Conservation (phyloP, 768 basidiomycete species). For the Phaeolepiota aurea region DNA sequence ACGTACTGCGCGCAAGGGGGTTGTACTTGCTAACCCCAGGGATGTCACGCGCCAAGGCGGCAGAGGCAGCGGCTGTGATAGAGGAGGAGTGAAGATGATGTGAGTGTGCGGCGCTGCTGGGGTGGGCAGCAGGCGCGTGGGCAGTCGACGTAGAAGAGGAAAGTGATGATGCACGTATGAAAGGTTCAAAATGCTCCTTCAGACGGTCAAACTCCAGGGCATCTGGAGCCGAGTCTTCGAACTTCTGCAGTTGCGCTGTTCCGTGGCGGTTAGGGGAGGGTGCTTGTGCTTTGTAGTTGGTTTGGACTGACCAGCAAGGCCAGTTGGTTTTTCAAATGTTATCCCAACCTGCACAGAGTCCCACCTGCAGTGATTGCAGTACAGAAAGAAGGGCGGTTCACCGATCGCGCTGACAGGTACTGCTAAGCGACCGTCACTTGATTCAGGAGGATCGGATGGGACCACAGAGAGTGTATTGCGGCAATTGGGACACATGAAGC, state of each 20-base stretch:
- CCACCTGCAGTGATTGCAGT: conserved; percentile 93
- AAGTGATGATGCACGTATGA: conserved; percentile 75
- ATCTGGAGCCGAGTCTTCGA: conserved; percentile 79
- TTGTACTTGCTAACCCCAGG: conserved; percentile 77
- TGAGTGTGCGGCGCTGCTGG: conserved; percentile 47
- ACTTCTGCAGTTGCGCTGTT: conserved; percentile 87
- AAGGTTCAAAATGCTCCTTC: conserved; percentile 96
- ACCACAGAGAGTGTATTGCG: conserved; percentile 84
- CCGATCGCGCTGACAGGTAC: conserved; percentile 53
- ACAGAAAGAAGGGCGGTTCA: conserved; percentile 85
- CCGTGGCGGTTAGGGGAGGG: conserved; percentile 1
- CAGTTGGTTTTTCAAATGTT: conserved; percentile 94
- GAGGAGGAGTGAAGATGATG: conserved; percentile 73
- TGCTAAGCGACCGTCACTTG: conserved; percentile 46
- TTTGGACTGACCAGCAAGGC: conserved; percentile 68
- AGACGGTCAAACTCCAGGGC: conserved; percentile 87
- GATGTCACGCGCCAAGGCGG: conserved; percentile 81
- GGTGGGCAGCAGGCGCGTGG: conserved; percentile 31
- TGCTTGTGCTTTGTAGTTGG: neutral
- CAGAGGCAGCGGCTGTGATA: conserved; percentile 84
- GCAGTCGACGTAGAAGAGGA: conserved; percentile 53
- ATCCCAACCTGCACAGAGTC: conserved; percentile 88
- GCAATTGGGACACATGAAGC: conserved; percentile 94
- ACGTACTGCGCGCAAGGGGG: conserved; percentile 40
- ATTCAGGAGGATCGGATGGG: conserved; percentile 76